Percentiles rank a stretch among this genome's conserved stretches.
phyloP scores from a whole-genome alignment of 768 basidiomycete genomes.

The Leccinellum rugosiceps region DNA sequence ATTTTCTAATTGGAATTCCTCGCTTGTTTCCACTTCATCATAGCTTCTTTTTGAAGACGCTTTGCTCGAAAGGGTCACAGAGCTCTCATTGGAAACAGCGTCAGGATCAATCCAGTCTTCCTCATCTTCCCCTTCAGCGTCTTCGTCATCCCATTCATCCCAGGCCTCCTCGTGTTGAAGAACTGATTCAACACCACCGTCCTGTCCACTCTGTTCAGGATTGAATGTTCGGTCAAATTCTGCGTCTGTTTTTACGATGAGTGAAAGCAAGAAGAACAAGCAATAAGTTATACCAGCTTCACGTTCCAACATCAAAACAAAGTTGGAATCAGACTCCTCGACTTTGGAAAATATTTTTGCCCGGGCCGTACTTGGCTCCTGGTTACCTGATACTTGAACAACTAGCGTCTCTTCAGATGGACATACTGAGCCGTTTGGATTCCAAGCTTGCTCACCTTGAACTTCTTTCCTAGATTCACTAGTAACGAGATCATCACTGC shows the following conservation, averaged over 20 bases:
- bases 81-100: slow-evolving; percentile 49
- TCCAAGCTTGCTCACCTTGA: slow-evolving; percentile 10
- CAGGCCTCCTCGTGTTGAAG: slow-evolving; percentile 19
- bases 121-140: slow-evolving; percentile 46
- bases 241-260: slow-evolving; percentile 19
- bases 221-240: slow-evolving; percentile 26
- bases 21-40: slow-evolving; percentile 46
- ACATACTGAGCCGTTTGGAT: not conserved
- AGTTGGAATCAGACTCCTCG: slow-evolving; percentile 31
- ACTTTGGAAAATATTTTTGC: slow-evolving; percentile 10
- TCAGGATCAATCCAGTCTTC: slow-evolving; percentile 47
- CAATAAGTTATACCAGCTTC: slow-evolving; percentile 27
- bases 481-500: not conserved
- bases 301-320: slow-evolving; percentile 24
- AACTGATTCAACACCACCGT: slow-evolving; percentile 15
- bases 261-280: not conserved
- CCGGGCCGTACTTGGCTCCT: slow-evolving; percentile 6
- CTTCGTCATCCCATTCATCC: slow-evolving; percentile 34
- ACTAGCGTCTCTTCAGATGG: slow-evolving; percentile 4
- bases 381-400: slow-evolving; percentile 10
- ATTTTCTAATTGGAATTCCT: slow-evolving; percentile 35
- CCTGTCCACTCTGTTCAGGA: slow-evolving; percentile 14
- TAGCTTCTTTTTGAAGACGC: slow-evolving; percentile 46
- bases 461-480: slow-evolving; percentile 5
- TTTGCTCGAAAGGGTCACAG: slow-evolving; percentile 53